Evolutionary conservation across 352 stramenopile species (phyloP), one percentile per base, ranked within the genome.

Genomic region (Phytophthora podocarpi): DNA sequence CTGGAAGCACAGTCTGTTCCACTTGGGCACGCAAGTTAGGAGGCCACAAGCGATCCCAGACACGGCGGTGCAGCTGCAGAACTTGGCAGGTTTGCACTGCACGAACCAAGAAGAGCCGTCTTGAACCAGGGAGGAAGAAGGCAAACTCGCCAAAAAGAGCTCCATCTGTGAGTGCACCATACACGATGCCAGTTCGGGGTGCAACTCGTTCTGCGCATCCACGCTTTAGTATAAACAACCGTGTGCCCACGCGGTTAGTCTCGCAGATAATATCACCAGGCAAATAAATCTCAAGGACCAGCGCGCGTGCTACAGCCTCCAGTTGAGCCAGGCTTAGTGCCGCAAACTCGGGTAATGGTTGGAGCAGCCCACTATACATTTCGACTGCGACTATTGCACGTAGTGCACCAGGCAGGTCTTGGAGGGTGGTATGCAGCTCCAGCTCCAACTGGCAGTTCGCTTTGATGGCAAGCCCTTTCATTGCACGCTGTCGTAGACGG

Each of bases 231-330:
- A 90, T 48, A 45, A 72, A 83, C 18, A 92, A 37, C 5, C 55
- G 66, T 24, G 76, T 79, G 2, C 72, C 76, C 0, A 76, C 24
- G 1, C 77, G 61, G 5, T 75, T 81, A 2, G 63, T 55, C 21
- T 90, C 75, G 41, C 72, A 89, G 20, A 92, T 86, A 11, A 83
- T 41, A 24, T 92, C 82, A 2, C 70, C 79, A 10, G 71, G 75
- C 13, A 92, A 24, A 18, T 90, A 90, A 13, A 92, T 88, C 26
- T 89, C 79, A 21, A 90, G 43, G 18, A 70, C 70, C 5, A 92
- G 40, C 4, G 64, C 70, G 20, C 48, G 85, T 4, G 75, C 64
- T 13, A 92, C 56, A 4, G 62, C 70, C 41, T 92, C 74, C 3
- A 92, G 24, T 31, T 89, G 82, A 0, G 76, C 54, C 0, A 52